Evolutionary conservation across 257 asterid genomes (phyloP), one percentile per base, ranked within the genome.

Genomic region (Solanum phureja): DNA sequence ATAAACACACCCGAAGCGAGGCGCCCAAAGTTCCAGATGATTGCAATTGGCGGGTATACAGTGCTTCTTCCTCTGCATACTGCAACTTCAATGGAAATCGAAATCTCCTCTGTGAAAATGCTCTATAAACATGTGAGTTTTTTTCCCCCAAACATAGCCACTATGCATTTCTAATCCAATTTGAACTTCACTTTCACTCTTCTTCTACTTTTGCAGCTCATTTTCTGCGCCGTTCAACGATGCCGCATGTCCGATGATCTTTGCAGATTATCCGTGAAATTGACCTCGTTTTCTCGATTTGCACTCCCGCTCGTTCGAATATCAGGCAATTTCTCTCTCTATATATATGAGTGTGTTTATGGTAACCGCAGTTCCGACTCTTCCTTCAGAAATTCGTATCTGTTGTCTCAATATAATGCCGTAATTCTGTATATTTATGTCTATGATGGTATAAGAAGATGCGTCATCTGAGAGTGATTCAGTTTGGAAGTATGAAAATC

Each of bases 241-340:
- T 96, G 99, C 93, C 99, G 97, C 58, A 75, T 89, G 91, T 87
- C 91, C 19, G 97, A 92, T 83, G 94, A 93, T 58, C 91, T 91
- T 69, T 96, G 98, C 93, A 93, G 98, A 92, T 90, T 96, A 91
- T 92, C 99, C 6, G 90, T 95, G 77, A 89, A 89, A 79, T 89
- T 96, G 84, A 92, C 89, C 86, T 90, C 91, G 6, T 60, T 18
- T 64, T 74, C 88, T n/a, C 87, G 56, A 73, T 71, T 83, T 66
- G 84, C 71, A 77, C 93, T 90, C 82, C 92, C 94, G 66, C 84
- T 88, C 16, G 90, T 93, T 88, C 93, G 93, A 83, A 91, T 96
- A 79, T 94, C 99, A 92, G 98, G 99, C 27, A 82, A 92, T 60
- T 2, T 31, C 81, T 84, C 69, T 46, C 13, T 42, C 4, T 44